Conservation (phyloP, 306 rosid genomes). For the Boehmeria nivea region DNA sequence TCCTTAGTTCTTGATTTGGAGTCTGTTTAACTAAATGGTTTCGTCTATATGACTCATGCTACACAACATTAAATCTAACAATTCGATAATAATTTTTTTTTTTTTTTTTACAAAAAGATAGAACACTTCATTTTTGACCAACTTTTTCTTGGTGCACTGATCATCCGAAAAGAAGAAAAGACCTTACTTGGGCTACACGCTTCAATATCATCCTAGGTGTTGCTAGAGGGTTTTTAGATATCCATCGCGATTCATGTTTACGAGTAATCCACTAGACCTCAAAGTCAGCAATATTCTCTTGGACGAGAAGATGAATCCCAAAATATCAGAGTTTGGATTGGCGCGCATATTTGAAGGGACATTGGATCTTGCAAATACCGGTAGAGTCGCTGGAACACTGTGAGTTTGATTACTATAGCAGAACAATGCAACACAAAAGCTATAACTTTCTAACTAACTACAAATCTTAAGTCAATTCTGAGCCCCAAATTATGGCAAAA, state of each 20-base stretch:
- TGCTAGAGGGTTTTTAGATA: slow-evolving; percentile 26
- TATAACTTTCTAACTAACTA: too few relatives aligned
- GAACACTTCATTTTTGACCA: neutral
- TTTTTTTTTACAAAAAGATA: too few relatives aligned
- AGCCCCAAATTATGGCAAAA: too few relatives aligned
- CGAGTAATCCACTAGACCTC: slow-evolving; percentile 24
- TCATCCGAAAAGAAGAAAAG: neutral
- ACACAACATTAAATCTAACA: too few relatives aligned
- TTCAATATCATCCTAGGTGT: slow-evolving; percentile 19
- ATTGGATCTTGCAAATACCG: slow-evolving; percentile 9
- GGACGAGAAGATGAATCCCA: slow-evolving; percentile 29
- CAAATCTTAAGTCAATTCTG: too few relatives aligned
- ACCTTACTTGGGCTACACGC: slow-evolving; percentile 19
- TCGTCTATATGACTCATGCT: too few relatives aligned
- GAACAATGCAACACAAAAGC: too few relatives aligned
- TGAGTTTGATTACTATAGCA: slow-evolving; percentile 17
- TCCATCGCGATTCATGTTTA: slow-evolving; percentile 21
- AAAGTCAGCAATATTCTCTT: slow-evolving; percentile 29
- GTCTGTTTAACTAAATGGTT: too few relatives aligned
- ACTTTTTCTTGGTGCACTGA: neutral
- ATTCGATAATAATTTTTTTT: too few relatives aligned
- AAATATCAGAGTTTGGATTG: slow-evolving; percentile 37
- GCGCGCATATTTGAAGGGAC: slow-evolving; percentile 18
- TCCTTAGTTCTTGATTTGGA: too few relatives aligned
- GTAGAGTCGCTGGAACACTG: slow-evolving; percentile 30